Evolutionary conservation across 164 flowering plant genomes (phyloP).

Genomic region (Cinnamomum micranthum): DNA sequence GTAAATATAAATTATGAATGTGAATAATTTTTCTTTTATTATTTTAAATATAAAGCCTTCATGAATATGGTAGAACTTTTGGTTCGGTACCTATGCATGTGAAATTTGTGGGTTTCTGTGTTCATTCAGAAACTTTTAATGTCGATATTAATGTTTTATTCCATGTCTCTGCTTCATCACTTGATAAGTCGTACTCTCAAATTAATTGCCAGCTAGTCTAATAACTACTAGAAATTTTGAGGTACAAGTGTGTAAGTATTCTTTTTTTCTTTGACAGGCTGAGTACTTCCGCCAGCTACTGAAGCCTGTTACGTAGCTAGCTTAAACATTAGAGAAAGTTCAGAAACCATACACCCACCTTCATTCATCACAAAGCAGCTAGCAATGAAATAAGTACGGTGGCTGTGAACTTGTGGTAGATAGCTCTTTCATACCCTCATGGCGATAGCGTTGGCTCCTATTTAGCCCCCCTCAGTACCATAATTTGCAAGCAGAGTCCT

Average conservation of each 20-base stretch:
- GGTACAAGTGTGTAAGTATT: not conserved
- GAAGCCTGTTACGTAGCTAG: conserved; percentile 76
- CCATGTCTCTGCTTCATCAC: not conserved
- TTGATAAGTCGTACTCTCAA: not conserved
- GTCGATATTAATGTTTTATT: not conserved
- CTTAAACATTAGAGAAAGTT: conserved; percentile 1
- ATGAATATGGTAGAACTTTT: not conserved
- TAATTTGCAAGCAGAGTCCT: conserved; percentile 12
- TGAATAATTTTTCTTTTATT: no score
- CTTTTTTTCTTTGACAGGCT: conserved; percentile 39
- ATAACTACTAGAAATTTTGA: not conserved
- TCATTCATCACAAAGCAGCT: conserved; percentile 9
- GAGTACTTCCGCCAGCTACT: conserved; percentile 85
- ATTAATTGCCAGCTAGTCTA: not conserved
- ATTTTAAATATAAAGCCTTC: no score
- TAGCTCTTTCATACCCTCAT: conserved; percentile 12
- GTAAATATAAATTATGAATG: no score
- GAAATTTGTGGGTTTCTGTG: not conserved
- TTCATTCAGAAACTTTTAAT: not conserved
- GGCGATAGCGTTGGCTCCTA: conserved; percentile 14
- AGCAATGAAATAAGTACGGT: conserved; percentile 9
- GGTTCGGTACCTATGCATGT: not conserved
- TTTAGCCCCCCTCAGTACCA: conserved; percentile 14
- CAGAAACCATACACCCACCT: conserved; percentile 10
- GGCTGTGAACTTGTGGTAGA: conserved; percentile 20